phyloP scores from a whole-genome alignment of 2,329 filamentous ascomycete genomes.

The Alternaria arbusti region DNA sequence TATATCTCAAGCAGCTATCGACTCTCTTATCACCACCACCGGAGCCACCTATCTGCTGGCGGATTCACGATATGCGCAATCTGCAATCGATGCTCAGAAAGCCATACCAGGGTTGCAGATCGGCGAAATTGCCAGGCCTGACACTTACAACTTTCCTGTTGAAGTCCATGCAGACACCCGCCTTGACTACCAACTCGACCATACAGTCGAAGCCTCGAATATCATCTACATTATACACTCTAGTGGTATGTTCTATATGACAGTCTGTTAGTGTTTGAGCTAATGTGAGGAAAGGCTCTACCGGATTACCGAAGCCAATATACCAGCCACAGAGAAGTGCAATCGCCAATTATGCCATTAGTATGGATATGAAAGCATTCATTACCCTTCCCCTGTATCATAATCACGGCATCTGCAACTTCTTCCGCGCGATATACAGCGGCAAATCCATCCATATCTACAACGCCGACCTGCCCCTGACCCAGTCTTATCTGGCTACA shows the following conservation, averaged over 20 bases:
- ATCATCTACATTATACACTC: conserved; percentile 36
- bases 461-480: conserved; percentile 33
- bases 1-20: conserved; percentile 59
- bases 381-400: conserved; percentile 33
- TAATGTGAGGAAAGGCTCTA: conserved; percentile 55
- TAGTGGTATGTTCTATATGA: conserved; percentile 25
- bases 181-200: conserved; percentile 31
- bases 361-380: conserved; percentile 30
- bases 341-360: conserved; percentile 28
- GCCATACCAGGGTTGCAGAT: conserved; percentile 14
- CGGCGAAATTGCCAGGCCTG: conserved; percentile 19
- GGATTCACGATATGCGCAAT: conserved; percentile 45
- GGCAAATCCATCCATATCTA: conserved; percentile 34
- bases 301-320: conserved; percentile 69
- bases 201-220: conserved; percentile 20
- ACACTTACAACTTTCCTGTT: conserved; percentile 28
- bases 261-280: background rate
- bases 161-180: conserved; percentile 33
- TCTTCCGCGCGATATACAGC: conserved; percentile 32
- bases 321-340: conserved; percentile 59
- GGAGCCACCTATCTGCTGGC: conserved; percentile 29
- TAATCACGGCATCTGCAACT: conserved; percentile 37
- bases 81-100: conserved; percentile 14
- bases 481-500: conserved; percentile 20
- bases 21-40: conserved; percentile 48